phyloP scores from a whole-genome alignment of 352 stramenopile species.

The Hyaloperonospora brassicae region DNA sequence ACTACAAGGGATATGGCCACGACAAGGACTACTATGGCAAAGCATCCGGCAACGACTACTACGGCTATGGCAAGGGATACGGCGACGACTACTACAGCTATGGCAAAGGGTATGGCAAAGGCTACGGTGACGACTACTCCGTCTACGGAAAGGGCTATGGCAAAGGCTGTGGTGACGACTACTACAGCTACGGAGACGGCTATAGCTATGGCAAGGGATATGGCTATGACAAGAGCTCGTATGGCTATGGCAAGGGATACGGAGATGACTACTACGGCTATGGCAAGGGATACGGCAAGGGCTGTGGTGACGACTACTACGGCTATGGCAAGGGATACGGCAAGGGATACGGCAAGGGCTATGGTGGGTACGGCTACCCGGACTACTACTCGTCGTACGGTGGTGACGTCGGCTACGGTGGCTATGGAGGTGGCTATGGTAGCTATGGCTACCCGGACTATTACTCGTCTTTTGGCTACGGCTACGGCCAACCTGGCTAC shows the following conservation, averaged over 20 bases:
- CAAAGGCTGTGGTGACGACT: too few species aligned
- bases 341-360: neutral
- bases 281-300: neutral
- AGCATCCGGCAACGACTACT: neutral
- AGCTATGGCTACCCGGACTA: neutral
- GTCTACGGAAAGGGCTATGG: neutral
- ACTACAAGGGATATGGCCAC: constrained; percentile 7
- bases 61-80: constrained; percentile 1
- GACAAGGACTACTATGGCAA: neutral
- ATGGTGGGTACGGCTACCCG: neutral
- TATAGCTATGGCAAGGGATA: neutral
- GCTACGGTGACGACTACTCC: neutral
- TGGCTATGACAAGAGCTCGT: neutral
- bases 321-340: constrained; percentile 1
- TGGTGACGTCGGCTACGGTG: too few species aligned
- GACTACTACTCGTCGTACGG: neutral
- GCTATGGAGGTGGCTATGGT: neutral
- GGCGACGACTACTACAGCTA: neutral
- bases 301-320: constrained; percentile 4
- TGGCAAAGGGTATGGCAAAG: neutral
- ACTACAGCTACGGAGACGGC: neutral
- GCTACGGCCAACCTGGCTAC: neutral
- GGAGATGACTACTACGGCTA: neutral
- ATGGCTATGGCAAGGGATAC: neutral
- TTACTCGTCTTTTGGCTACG: neutral